These are phyloP conservation scores for Fusarium nodosum DNA, from an alignment of 2,329 filamentous ascomycete species.

Conservation along the genomic window DNA sequence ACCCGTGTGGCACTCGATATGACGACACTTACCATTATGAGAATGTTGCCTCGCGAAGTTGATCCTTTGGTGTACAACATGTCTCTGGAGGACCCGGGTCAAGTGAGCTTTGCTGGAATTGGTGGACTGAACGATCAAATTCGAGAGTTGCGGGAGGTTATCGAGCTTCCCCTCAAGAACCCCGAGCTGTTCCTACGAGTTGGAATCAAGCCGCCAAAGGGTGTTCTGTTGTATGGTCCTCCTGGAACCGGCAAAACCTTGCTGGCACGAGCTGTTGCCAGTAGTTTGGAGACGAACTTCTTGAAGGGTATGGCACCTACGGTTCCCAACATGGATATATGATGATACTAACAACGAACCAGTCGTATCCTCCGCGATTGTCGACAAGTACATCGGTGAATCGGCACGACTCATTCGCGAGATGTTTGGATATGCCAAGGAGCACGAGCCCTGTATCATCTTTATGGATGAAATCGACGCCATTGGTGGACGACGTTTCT, in stretches of 20 bases:
- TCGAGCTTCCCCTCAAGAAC: conserved; percentile 98
- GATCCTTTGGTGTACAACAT: conserved; percentile 99
- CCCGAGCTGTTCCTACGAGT: conserved; percentile 97
- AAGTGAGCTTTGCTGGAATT: conserved; percentile 97
- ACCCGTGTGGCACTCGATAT: conserved; percentile 98
- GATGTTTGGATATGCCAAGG: conserved; percentile 99
- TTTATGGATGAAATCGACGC: conserved; percentile 99
- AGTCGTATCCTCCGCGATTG: conserved; percentile 99
- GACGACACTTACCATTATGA: conserved; percentile 99
- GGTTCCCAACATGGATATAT: neutral
- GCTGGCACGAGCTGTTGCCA: conserved; percentile 92
- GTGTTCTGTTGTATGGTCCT: conserved; percentile 94
- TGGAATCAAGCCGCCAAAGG: conserved; percentile 98
- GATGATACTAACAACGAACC: conserved; percentile 40
- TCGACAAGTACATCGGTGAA: conserved; percentile 99
- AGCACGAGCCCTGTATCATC: conserved; percentile 99
- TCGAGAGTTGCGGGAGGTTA: conserved; percentile 95
- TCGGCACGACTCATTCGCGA: conserved; percentile 96
- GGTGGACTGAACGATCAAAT: conserved; percentile 99
- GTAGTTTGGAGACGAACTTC: conserved; percentile 97
- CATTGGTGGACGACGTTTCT: conserved; percentile 96
- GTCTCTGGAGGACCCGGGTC: conserved; percentile 97
- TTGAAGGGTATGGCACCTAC: conserved; percentile 78
- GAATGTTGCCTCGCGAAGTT: conserved; percentile 98
- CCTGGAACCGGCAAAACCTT: conserved; percentile 98